Percentiles rank a stretch among this genome's conserved stretches.
Conservation (phyloP, 1,284 basidiomycete species). For the Agroathelia rolfsii region DNA sequence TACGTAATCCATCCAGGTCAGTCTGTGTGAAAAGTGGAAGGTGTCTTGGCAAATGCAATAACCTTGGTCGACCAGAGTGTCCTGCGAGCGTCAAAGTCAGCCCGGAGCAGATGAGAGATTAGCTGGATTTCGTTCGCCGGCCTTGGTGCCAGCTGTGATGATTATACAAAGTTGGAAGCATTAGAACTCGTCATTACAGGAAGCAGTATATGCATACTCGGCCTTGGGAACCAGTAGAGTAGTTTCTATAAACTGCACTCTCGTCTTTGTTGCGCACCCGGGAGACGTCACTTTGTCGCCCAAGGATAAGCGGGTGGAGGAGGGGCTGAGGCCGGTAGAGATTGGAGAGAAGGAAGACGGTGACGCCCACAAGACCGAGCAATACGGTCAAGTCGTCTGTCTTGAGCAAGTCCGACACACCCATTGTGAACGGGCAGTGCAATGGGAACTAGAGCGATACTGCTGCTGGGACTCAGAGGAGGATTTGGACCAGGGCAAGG, state of each 20-base stretch:
- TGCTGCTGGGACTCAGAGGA: too few relatives aligned
- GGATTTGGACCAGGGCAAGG: too few relatives aligned
- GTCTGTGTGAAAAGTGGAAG: constrained; percentile 1
- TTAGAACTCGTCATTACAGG: background rate
- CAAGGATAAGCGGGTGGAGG: constrained; percentile 74
- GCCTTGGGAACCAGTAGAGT: constrained; percentile 69
- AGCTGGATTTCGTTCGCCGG: constrained; percentile 62
- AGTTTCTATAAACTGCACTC: constrained; percentile 75
- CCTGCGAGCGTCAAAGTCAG: constrained; percentile 54
- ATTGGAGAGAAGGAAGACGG: constrained; percentile 64
- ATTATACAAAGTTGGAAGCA: constrained; percentile 3
- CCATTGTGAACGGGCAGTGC: constrained; percentile 21
- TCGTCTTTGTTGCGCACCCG: constrained; percentile 65
- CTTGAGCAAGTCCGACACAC: constrained; percentile 43
- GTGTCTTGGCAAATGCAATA: constrained; percentile 1
- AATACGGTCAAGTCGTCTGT: constrained; percentile 72
- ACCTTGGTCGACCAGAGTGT: constrained; percentile 74
- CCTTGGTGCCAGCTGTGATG: constrained; percentile 52
- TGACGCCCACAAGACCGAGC: constrained; percentile 59
- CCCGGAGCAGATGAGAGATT: constrained; percentile 54
- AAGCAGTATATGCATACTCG: constrained; percentile 36
- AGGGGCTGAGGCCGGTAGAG: constrained; percentile 70
- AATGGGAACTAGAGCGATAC: too few relatives aligned
- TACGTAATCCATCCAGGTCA: constrained; percentile 19
- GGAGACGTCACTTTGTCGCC: constrained; percentile 74